Evolutionary conservation across 768 basidiomycete genomes (phyloP), one percentile per base, ranked within the genome.

Genomic region (Suillus tomentosus): DNA sequence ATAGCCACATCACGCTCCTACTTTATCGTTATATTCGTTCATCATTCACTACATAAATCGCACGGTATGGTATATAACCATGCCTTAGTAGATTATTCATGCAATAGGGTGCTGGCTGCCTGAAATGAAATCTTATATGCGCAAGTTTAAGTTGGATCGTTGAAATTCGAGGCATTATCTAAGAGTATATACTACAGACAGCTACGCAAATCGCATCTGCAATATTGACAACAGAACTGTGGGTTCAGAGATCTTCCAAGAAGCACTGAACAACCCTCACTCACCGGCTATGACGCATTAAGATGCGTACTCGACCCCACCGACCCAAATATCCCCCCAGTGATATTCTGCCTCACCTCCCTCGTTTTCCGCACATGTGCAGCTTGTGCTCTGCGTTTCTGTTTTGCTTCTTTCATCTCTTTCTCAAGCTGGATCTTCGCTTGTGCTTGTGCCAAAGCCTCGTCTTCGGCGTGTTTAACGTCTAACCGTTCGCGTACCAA

Each of bases 401-500:
- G 61, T 15, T 63, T 63, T 13, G 15, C 50, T 31, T 55, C 45
- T 3, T 63, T 39, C 47, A 37, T 27, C 36, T 65, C 63, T 47
- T 65, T 47, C 34, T 42, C 39, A 9, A 63, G 37, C 47, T 64
- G 43, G 9, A 50, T 37, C 19, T 64, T 31, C 63, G 45, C 48
- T 24, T 64, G 55, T 15, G 57, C n/a, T 45, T 51, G 56, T 9
- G 42, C 56, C 24, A 48, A 48, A 14, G 56, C 57, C 36, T 65
- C 65, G 17, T 65, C 64, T 54, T 62, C 65, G 15, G n/a, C 39
- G 19, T 50, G 66, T 57, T 66, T 66, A 11, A 61, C 62, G 24
- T 73, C 75, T 3, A 72, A 65, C 53, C 66, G 68, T 55, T 80
- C 79, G 6, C 76, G 72, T 19, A 81, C 71, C 37, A 73, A 73